phyloP scores from a whole-genome alignment of 1,139 yeast species.

The Yamadazyma trypodendri region DNA sequence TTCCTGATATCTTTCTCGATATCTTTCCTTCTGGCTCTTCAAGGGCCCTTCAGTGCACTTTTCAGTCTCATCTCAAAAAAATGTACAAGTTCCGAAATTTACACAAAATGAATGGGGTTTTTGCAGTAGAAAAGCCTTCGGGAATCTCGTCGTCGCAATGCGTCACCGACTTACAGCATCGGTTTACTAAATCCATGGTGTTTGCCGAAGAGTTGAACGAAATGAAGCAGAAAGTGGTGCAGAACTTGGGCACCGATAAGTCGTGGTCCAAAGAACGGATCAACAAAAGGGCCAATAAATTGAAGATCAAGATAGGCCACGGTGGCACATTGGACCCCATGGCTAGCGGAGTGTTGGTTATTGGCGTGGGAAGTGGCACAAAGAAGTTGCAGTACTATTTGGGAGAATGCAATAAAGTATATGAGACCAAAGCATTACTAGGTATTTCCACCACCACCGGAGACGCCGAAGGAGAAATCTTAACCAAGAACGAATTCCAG shows the following conservation, averaged over 20 bases:
- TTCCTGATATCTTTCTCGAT: too few relatives aligned
- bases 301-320: slow-evolving; percentile 90
- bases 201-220: slow-evolving; percentile 56
- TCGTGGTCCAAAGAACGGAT: slow-evolving; percentile 46
- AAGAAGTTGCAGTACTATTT: slow-evolving; percentile 71
- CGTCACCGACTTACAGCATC: slow-evolving; percentile 60
- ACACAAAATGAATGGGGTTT: slow-evolving; percentile 73
- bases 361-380: slow-evolving; percentile 91
- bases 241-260: slow-evolving; percentile 43
- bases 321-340: slow-evolving; percentile 97
- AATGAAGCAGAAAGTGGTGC: slow-evolving; percentile 30
- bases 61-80: slow-evolving; percentile 1
- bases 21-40: not conserved
- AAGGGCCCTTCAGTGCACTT: too few relatives aligned
- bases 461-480: slow-evolving; percentile 83
- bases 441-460: slow-evolving; percentile 95
- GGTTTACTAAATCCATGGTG: slow-evolving; percentile 59
- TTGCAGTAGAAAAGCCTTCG: slow-evolving; percentile 89
- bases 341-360: slow-evolving; percentile 88
- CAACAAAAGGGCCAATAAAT: slow-evolving; percentile 45
- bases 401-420: slow-evolving; percentile 71
- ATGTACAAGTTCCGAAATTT: not conserved
- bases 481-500: slow-evolving; percentile 47
- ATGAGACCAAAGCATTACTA: slow-evolving; percentile 79
- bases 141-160: slow-evolving; percentile 82